Evolutionary conservation across 2,329 filamentous ascomycete species (phyloP), one percentile per base, ranked within the genome.

Genomic region (Arthrinium phaeospermum): DNA sequence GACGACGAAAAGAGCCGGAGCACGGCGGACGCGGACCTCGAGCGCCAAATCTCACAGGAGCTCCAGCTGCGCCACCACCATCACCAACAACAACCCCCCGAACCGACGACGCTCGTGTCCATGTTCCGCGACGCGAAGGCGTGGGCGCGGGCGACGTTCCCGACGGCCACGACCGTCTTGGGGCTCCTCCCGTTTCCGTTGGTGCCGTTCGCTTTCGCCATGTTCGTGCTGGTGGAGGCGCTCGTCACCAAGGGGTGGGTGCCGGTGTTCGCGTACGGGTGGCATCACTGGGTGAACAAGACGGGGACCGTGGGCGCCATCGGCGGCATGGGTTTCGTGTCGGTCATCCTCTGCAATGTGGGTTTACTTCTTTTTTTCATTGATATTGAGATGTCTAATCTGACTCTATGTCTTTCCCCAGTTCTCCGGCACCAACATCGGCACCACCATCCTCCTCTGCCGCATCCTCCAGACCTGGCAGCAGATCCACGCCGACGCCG

Each of bases 401-500:
- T 47, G 5, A 64, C 16, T 4, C 53, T 8, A 8, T 3, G 4
- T 5, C 10, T 1, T 19, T 7, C 46, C 12, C 10, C 16, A 94
- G 91, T 94, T 94, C 76, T 91, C 92, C 0, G 92, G 92, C 27
- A 94, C 92, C 1, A 94, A 94, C 75, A 94, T 94, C 70, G 92
- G 92, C 46, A 93, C 92, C 0, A 92, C 92, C 0, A 94, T 94
- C 77, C 87, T 94, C 0, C 85, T 94, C 1, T 93, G 88, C 13
- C 90, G 92, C 3, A 87, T 94, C 10, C 88, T 94, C 13, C 92
- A 94, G 78, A 83, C 88, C 0, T 94, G 92, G 92, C 83, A 89
- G 74, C 76, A 82, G 2, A 92, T 94, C 53, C 90, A 92, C 75
- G 71, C 77, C 0, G 72, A 57, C n/a, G 16, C 75, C 0, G 86